Evolutionary conservation across 495 filamentous ascomycete genomes (phyloP).

Genomic region (Penicillium roqueforti): DNA sequence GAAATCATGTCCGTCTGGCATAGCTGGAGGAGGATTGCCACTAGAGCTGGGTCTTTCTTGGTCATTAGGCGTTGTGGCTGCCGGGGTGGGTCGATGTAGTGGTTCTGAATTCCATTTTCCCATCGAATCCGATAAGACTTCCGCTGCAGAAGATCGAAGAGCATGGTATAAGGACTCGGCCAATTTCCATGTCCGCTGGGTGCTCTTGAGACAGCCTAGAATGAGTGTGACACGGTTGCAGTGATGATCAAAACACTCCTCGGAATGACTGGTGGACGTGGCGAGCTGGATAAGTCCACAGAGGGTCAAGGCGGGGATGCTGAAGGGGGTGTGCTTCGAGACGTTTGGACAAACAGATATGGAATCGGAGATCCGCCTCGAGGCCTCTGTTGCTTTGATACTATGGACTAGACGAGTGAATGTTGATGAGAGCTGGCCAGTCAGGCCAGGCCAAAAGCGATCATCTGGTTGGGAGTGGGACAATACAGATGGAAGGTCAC

Average conservation of each 20-base stretch:
- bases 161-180: conserved; percentile 28
- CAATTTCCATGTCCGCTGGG: conserved; percentile 32
- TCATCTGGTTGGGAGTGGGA: conserved; percentile 24
- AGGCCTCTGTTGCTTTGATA: conserved; percentile 44
- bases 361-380: conserved; percentile 34
- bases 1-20: conserved; percentile 27
- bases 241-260: conserved; percentile 42
- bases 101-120: conserved; percentile 32
- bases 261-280: conserved; percentile 32
- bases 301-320: conserved; percentile 30
- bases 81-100: conserved; percentile 22
- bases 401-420: conserved; percentile 38
- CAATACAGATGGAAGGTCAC: conserved; percentile 33
- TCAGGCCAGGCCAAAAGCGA: conserved; percentile 26
- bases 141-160: conserved; percentile 31
- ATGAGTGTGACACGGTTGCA: conserved; percentile 40
- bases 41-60: conserved; percentile 17
- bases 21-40: conserved; percentile 11
- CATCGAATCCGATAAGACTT: conserved; percentile 32
- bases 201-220: conserved; percentile 37
- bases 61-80: conserved; percentile 20
- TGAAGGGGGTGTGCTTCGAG: conserved; percentile 37
- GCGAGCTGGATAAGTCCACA: conserved; percentile 41
- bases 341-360: conserved; percentile 38
- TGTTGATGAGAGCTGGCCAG: conserved; percentile 33